Percentiles rank a stretch among this genome's conserved stretches.
Evolutionary conservation across 768 basidiomycete genomes (phyloP).

Genomic region (Trametopsis cervina): DNA sequence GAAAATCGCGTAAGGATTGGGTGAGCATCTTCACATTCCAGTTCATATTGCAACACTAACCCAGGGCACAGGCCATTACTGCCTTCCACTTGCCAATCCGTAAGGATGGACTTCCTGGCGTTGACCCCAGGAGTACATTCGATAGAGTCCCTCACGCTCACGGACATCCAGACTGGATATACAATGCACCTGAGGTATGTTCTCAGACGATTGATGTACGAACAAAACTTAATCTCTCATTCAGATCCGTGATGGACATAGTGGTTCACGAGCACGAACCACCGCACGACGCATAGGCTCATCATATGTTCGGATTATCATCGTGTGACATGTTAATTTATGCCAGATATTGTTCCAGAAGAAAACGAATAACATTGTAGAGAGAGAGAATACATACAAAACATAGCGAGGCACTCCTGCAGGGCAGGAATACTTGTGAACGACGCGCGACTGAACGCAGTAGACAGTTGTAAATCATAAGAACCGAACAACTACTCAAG

Average conservation of each 20-base stretch:
- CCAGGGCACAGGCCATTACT: slow-evolving; percentile 50
- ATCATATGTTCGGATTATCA: neutral
- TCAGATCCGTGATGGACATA: slow-evolving; percentile 13
- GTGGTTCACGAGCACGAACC: slow-evolving; percentile 13
- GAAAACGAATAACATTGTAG: neutral
- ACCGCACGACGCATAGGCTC: neutral
- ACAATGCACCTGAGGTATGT: slow-evolving; percentile 67
- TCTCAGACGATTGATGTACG: neutral
- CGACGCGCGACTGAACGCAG: no score
- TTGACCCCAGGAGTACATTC: slow-evolving; percentile 74
- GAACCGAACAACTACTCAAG: no score
- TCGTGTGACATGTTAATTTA: neutral
- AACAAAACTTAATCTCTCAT: no score
- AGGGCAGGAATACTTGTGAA: no score
- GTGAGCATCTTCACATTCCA: slow-evolving; percentile 36
- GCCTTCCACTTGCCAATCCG: slow-evolving; percentile 80
- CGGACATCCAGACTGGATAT: slow-evolving; percentile 68
- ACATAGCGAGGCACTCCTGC: neutral
- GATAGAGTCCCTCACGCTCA: slow-evolving; percentile 63
- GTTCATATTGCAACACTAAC: neutral
- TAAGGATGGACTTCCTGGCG: slow-evolving; percentile 81
- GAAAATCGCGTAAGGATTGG: slow-evolving; percentile 77
- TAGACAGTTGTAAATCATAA: no score
- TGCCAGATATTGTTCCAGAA: neutral
- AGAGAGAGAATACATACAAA: slow-evolving; percentile 1